Percentiles rank a stretch among this genome's conserved stretches.
These are phyloP conservation scores for Flaveria brownii DNA, from an alignment of 129 eudicot genomes.

Conservation along the genomic window DNA sequence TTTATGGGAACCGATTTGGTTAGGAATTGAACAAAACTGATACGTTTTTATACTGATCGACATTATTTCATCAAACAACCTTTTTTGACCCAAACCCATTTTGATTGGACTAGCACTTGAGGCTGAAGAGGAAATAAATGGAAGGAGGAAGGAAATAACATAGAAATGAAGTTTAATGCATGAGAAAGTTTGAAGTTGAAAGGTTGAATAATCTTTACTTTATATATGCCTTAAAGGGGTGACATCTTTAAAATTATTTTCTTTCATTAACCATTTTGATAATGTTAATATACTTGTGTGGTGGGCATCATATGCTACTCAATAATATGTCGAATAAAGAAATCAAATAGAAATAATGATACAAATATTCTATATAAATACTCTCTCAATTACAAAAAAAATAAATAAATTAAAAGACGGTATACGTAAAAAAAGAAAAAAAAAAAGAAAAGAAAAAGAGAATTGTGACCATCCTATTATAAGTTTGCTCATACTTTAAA, in stretches of 20 bases:
- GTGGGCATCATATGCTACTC: conserved; percentile 39
- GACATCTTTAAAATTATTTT: neutral
- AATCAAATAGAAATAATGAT: conserved; percentile 18
- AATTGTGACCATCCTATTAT: neutral
- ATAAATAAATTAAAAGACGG: neutral
- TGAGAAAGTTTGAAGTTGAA: neutral
- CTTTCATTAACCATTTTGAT: conserved; percentile 25
- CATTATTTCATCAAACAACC: too few relatives aligned
- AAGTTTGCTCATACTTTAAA: neutral
- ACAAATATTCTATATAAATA: conserved; percentile 1
- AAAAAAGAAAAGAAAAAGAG: too few relatives aligned
- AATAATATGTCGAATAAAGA: conserved; percentile 19
- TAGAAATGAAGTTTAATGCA: conserved; percentile 16
- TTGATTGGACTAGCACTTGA: neutral
- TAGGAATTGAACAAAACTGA: too few relatives aligned
- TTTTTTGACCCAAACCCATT: too few relatives aligned
- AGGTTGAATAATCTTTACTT: neutral
- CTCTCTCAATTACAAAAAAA: neutral
- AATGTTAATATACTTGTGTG: conserved; percentile 20
- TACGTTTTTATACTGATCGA: too few relatives aligned
- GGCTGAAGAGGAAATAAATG: conserved; percentile 18
- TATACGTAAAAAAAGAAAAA: too few relatives aligned
- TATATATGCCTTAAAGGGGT: conserved; percentile 1
- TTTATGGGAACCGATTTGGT: too few relatives aligned
- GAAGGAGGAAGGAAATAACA: conserved; percentile 16